A percentile compares a stretch with the other conserved stretches of the same genome.
phyloP scores from a whole-genome alignment of 768 basidiomycete genomes.

The Cantharellus anzutake region DNA sequence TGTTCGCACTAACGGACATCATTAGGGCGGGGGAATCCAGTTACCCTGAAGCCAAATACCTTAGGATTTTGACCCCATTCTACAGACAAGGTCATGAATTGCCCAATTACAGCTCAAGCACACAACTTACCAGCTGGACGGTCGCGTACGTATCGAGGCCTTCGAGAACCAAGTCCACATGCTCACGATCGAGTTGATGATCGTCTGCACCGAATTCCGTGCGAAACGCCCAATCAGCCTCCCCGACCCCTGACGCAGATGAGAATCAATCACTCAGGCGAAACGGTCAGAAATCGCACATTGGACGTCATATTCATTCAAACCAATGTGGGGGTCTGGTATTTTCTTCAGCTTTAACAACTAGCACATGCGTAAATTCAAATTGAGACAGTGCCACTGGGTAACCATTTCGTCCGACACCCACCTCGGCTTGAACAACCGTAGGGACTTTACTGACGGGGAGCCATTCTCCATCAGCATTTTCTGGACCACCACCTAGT shows the following conservation, averaged over 20 bases:
- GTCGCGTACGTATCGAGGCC: conserved; percentile 79
- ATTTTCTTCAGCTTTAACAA: conserved; percentile 53
- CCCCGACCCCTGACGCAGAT: conserved; percentile 55
- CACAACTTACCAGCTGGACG: conserved; percentile 39
- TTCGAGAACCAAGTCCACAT: conserved; percentile 69
- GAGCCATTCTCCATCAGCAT: conserved; percentile 48
- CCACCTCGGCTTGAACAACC: conserved; percentile 58
- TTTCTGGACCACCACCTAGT: conserved; percentile 38
- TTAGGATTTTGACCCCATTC: conserved; percentile 56
- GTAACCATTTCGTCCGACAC: too few relatives aligned
- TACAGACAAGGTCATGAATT: conserved; percentile 15
- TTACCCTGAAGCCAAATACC: conserved; percentile 20
- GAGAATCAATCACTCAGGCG: not conserved
- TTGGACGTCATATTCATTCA: conserved; percentile 82
- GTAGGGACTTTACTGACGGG: conserved; percentile 52
- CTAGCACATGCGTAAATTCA: too few relatives aligned
- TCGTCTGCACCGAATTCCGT: conserved; percentile 36
- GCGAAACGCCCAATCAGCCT: conserved; percentile 70
- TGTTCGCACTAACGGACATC: conserved; percentile 32
- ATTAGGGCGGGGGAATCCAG: not conserved
- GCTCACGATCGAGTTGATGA: conserved; percentile 25
- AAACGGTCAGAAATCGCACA: conserved; percentile 28
- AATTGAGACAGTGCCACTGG: too few relatives aligned
- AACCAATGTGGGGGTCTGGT: conserved; percentile 50
- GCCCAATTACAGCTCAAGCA: not conserved